These are phyloP conservation scores for Clarireedia paspali DNA, from an alignment of 2,329 filamentous ascomycete genomes.

Conservation along the genomic window DNA sequence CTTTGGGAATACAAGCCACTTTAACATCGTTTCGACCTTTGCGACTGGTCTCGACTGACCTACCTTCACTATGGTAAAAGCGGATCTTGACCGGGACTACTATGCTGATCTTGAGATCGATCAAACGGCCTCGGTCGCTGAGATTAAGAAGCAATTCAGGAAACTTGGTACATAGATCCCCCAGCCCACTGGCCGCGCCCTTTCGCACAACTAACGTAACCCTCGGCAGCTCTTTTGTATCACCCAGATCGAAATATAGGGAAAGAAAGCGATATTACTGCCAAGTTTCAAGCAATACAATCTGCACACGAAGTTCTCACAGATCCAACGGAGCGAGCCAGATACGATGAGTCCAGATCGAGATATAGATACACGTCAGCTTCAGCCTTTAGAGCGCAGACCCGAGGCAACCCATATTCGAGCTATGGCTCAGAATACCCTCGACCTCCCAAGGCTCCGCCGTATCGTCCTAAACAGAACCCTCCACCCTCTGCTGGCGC, in stretches of 20 bases:
- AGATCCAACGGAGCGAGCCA: constrained; percentile 26
- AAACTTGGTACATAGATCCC: constrained; percentile 45
- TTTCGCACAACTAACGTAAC: constrained; percentile 1
- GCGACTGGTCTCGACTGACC: not conserved
- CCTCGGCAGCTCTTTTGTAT: constrained; percentile 49
- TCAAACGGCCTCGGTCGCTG: constrained; percentile 49
- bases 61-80: constrained; percentile 27
- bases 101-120: constrained; percentile 60
- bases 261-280: constrained; percentile 55
- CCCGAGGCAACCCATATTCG: constrained; percentile 29
- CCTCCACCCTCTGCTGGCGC: constrained; percentile 27
- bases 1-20: not conserved
- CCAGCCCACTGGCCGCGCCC: not conserved
- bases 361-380: constrained; percentile 17
- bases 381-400: constrained; percentile 17
- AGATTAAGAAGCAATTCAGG: constrained; percentile 63
- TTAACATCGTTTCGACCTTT: not conserved
- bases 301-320: constrained; percentile 61
- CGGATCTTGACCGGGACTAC: constrained; percentile 43
- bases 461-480: constrained; percentile 14
- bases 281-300: constrained; percentile 65
- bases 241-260: constrained; percentile 67
- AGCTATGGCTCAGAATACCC: constrained; percentile 25
- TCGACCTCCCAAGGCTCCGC: constrained; percentile 26
- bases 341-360: constrained; percentile 27